Evolutionary conservation across 805 yeast genomes (phyloP), one percentile per base, ranked within the genome.

Genomic region (Candida incommunis): DNA sequence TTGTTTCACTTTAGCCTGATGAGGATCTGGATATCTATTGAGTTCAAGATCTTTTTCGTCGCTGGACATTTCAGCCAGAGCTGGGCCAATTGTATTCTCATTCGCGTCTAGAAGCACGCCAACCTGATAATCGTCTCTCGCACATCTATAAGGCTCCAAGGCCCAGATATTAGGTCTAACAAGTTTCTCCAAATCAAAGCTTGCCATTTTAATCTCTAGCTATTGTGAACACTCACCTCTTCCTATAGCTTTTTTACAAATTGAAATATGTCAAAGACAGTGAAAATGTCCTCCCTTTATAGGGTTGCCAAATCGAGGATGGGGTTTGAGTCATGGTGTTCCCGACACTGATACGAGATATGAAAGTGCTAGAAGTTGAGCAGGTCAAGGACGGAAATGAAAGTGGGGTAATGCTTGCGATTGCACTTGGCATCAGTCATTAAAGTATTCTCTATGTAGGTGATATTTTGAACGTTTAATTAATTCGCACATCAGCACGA

Each of bases 1-100:
- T 50, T 73, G 66, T 59, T 92, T 92, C 54, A 92, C 71, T 26
- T 71, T 80, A 4, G 74, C 47, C 58, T 90, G 97, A 64, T 92
- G 96, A 7, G 98, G 98, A 56, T 92, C 98, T 16, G 98, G 98
- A 61, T 92, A 92, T 56, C 98, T 72, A 67, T 92, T 80, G 54
- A 92, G 75, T 42, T 78, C 80, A 51, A 76, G 65, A 1, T 52
- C 46, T 13, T 60, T 47, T 49, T 82, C 90, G 1, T 62, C 63
- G 1, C 53, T 51, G 2, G 70, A 60, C 22, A 76, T 51, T 4
- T 63, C 62, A 1, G 65, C 47, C 15, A 86, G 62, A 1, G 94
- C 76, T 3, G 96, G 90, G 0, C 97, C 98, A 58, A 80, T 82
- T 2, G 97, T 81, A 60, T 92, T 92, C 64, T 92, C 98, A 57